Evolutionary conservation across 2,329 filamentous ascomycete genomes (phyloP), one percentile per base, ranked within the genome.

Genomic region (Pseudocercospora musae): DNA sequence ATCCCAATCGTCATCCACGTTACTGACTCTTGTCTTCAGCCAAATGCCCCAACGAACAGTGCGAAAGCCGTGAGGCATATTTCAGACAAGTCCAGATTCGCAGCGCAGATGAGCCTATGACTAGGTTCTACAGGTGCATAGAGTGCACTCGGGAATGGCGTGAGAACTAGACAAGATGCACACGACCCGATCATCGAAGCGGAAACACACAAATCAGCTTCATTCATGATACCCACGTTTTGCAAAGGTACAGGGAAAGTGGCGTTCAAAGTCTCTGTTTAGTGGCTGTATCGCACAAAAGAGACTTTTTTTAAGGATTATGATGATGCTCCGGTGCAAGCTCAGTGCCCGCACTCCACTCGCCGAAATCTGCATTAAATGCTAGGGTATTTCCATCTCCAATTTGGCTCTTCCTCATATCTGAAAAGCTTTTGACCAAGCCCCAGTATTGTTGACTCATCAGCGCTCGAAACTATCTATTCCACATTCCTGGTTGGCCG

Each of bases 101-200:
- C 70, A 96, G 92, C 82, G 95, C 95, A 57, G 95, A 99, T 79
- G 95, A 99, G 83, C 95, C 95, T 64, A 97, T 96, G 90, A 99
- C 95, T 69, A 94, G 88, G 64, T 98, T 98, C 78, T 96, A 89
- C 79, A 95, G 92, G 73, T 81, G 79, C 65, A 77, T 76, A 20
- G 75, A 77, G 65, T 81, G 79, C 63, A 73, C 71, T 5, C 75
- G 76, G 54, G 76, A 80, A 60, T 81, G 79, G 79, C 73, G 79
- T 44, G 79, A 80, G 66, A 75, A 75, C 58, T 76, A 67, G 25
- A 52, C 7, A 48, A 13, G 2, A 46, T 11, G 42, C 42, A 25
- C 18, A 15, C 10, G 11, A 29, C 20, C 48, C 23, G 23, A n/a
- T 33, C 31, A 2, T 33, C 31, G 5, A 33, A 33, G 31, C 4